These are phyloP conservation scores for Spathaspora sp. DNA, from an alignment of 1,139 yeast species.

Conservation along the genomic window DNA sequence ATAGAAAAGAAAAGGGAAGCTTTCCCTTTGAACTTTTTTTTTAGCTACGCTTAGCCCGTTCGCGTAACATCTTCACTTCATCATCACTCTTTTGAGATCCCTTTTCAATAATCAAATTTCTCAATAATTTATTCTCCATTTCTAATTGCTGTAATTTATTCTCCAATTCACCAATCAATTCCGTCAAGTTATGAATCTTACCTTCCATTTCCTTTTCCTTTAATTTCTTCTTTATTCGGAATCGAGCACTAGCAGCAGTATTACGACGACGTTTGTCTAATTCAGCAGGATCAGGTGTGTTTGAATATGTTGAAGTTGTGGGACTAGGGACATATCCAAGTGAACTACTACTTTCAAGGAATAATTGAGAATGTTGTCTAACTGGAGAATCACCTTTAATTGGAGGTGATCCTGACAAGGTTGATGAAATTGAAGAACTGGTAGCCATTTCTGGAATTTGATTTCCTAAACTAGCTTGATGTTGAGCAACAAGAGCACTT, in stretches of 20 bases:
- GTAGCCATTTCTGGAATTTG: conserved; percentile 16
- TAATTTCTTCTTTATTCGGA: conserved; percentile 76
- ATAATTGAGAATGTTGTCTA: conserved; percentile 21
- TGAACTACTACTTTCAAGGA: neutral
- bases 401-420: conserved; percentile 10
- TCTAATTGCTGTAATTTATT: conserved; percentile 57
- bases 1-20: neutral
- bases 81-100: conserved; percentile 44
- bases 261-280: conserved; percentile 67
- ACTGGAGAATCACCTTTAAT: conserved; percentile 17
- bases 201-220: conserved; percentile 85
- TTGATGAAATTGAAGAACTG: conserved; percentile 2
- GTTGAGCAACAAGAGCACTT: conserved; percentile 71
- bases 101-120: conserved; percentile 54
- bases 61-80: conserved; percentile 38
- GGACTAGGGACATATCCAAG: neutral
- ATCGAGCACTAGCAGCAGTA: conserved; percentile 80
- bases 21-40: neutral
- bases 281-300: conserved; percentile 9
- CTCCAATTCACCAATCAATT: conserved; percentile 60
- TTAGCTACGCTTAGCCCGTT: conserved; percentile 24
- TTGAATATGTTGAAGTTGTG: neutral
- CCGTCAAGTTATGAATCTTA: conserved; percentile 60
- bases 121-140: conserved; percentile 59
- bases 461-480: conserved; percentile 43